Evolutionary conservation across 306 rosid genomes (phyloP).

Genomic region (Corylus americana): DNA sequence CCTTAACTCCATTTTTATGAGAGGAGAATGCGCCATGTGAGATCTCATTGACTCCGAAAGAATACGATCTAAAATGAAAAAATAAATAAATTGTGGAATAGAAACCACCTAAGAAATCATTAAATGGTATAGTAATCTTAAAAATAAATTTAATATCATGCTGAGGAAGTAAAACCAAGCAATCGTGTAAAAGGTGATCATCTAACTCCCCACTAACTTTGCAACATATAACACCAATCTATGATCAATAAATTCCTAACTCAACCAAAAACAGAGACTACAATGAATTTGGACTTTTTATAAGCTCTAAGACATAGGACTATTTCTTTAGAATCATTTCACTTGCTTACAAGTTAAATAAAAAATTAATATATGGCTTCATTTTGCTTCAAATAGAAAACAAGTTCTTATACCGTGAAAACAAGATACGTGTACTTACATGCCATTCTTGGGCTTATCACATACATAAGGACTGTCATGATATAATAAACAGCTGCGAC

Average conservation of each 20-base stretch:
- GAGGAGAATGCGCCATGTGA: background rate
- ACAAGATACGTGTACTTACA: slow-evolving; percentile 57
- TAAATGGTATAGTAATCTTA: too few relatives aligned
- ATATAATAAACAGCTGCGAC: slow-evolving; percentile 76
- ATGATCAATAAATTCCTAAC: too few relatives aligned
- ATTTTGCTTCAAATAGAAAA: background rate
- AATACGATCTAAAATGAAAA: background rate
- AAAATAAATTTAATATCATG: too few relatives aligned
- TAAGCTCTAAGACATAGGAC: background rate
- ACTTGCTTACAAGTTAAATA: background rate
- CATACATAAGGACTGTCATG: slow-evolving; percentile 79
- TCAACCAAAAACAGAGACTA: too few relatives aligned
- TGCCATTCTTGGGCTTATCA: slow-evolving; percentile 96
- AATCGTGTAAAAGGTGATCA: too few relatives aligned
- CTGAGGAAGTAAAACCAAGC: too few relatives aligned
- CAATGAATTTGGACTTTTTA: background rate
- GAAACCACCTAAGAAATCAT: background rate
- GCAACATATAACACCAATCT: too few relatives aligned
- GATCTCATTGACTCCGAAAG: background rate
- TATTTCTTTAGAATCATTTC: background rate
- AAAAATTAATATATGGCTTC: background rate
- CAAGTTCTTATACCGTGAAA: slow-evolving; percentile 4
- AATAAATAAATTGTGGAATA: background rate
- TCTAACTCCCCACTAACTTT: background rate
- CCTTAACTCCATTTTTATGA: background rate